Base-by-base conservation (phyloP, 1,284 basidiomycete genomes). In the Mycosarcoma mackinlayi region DNA sequence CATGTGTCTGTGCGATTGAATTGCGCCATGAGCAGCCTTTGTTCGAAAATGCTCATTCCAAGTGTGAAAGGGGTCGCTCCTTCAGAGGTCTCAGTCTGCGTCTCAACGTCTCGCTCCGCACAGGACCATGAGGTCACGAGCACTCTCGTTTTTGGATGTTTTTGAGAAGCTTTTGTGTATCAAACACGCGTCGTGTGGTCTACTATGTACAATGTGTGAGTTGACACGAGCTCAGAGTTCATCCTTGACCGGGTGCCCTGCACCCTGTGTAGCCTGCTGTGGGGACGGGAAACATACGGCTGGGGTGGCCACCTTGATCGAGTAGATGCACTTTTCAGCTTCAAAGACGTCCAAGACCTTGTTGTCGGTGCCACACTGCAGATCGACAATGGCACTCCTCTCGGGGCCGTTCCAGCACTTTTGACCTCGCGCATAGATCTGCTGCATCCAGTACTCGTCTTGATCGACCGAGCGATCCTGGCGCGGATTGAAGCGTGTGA, bases 321-420 rank as follows among this genome's bases (percentile, higher is more conserved):
- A 88, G 81, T 98, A 98, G 84, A 95, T 93, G 85, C 95, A 98
- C 85, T 98, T 98, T 84, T 99, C 94, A 7, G 78, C 75, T 85
- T 99, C 95, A 45, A 88, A 87, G 4, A 98, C 89, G 2, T 89
- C 88, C 13, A 90, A 83, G n/a, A 99, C 83, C 6, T 86, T 87
- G 76, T 98, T 98, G 76, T 93, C 90, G 4, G 87, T 89, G 1
- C 93, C 95, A 78, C 95, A 99, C 4, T 88, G 86, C 49, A 96
- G 83, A 49, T 92, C 85, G 23, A 98, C 92, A 74, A 88, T 85
- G 18, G 92, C 88, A 71, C 88, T 92, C 19, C 93, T 89, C 71
- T 91, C 88, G 1, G 95, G 95, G 0, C 95, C 95, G 80, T 99
- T 98, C 95, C 95, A 99, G 86, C 95, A 99, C 81, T 89, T 64